A percentile compares a stretch with the other conserved stretches of the same genome.
phyloP scores from a whole-genome alignment of 2,329 filamentous ascomycete genomes.

The Phoma sp. region DNA sequence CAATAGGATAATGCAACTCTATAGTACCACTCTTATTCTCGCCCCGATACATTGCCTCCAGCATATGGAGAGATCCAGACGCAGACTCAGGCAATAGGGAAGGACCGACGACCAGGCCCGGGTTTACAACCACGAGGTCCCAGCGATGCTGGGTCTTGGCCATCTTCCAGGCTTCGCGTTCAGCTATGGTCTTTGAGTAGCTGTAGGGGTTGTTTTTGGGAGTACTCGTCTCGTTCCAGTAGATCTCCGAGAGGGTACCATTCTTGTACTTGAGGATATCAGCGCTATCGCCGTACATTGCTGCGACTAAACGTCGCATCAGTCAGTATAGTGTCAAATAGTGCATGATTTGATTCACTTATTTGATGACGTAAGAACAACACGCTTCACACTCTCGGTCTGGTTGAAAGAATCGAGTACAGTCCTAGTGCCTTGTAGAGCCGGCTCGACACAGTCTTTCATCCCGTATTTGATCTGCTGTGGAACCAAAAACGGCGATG shows the following conservation, averaged over 20 bases:
- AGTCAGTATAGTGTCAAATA: too few species aligned
- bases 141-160: not conserved
- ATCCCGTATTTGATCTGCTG: constrained; percentile 1
- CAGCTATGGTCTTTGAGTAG: not conserved
- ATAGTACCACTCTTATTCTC: not conserved
- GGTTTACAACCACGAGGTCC: not conserved
- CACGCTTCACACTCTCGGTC: not conserved
- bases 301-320: not conserved
- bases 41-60: not conserved
- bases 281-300: not conserved
- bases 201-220: not conserved
- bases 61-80: not conserved
- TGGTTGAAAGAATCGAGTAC: not conserved
- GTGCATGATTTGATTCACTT: too few species aligned
- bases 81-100: not conserved
- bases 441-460: not conserved
- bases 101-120: not conserved
- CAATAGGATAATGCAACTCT: not conserved
- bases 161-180: constrained; percentile 3
- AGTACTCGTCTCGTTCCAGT: not conserved
- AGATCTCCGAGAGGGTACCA: not conserved
- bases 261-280: not conserved
- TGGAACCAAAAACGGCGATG: not conserved
- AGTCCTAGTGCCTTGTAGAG: not conserved
- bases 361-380: not conserved